Percentiles rank a stretch among this genome's conserved stretches.
Evolutionary conservation across 2,329 filamentous ascomycete genomes (phyloP).

Genomic region (Chalaropsis ovoidea): DNA sequence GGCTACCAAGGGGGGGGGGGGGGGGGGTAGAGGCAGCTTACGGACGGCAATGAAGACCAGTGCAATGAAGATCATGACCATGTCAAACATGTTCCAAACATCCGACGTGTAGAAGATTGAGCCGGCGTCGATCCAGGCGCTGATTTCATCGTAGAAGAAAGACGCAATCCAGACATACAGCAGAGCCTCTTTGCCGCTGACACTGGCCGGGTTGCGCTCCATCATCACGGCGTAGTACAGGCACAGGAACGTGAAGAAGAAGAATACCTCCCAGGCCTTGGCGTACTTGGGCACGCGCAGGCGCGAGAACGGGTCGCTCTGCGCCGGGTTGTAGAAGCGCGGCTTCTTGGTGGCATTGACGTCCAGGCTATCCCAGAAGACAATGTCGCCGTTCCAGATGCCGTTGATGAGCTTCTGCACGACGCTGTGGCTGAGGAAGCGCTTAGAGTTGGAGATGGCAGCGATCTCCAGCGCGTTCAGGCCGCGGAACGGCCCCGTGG

Average conservation of each 20-base stretch:
- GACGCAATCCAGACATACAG: slow-evolving; percentile 80
- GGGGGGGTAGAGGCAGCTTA: slow-evolving; percentile 38
- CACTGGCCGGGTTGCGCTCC: slow-evolving; percentile 53
- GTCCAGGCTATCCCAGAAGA: slow-evolving; percentile 75
- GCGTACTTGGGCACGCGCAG: slow-evolving; percentile 72
- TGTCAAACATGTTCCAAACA: slow-evolving; percentile 67
- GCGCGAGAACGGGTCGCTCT: slow-evolving; percentile 63
- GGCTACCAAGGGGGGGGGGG: slow-evolving; percentile 8
- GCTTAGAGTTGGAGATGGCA: slow-evolving; percentile 69
- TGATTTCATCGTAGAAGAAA: slow-evolving; percentile 79
- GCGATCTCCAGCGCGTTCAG: slow-evolving; percentile 84
- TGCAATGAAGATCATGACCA: slow-evolving; percentile 65
- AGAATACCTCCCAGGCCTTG: slow-evolving; percentile 73
- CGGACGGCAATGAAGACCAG: slow-evolving; percentile 59
- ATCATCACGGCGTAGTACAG: slow-evolving; percentile 83
- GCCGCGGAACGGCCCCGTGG: slow-evolving; percentile 62
- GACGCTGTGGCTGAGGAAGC: slow-evolving; percentile 68
- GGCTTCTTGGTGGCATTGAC: slow-evolving; percentile 64
- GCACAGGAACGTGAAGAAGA: slow-evolving; percentile 64
- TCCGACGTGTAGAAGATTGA: slow-evolving; percentile 76
- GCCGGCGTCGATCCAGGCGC: slow-evolving; percentile 76
- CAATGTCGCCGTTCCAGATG: slow-evolving; percentile 77
- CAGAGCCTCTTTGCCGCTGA: slow-evolving; percentile 59
- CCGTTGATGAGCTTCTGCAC: slow-evolving; percentile 76
- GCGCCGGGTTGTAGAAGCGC: slow-evolving; percentile 59